Conservation (phyloP, 306 rosid genomes). For the Medicago truncatula region MtrunA17r5.0-ANR NC_053042.1:42926501-42927000, state of each 20-base stretch:
- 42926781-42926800: conserved; percentile 85
- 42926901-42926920: conserved; percentile 10
- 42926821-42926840: conserved; percentile 86
- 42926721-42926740: conserved; percentile 92
- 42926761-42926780: conserved; percentile 92
- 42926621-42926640: conserved; percentile 95
- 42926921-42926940: conserved; percentile 15
- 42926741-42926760: conserved; percentile 98
- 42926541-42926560: conserved; percentile 98
- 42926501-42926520: conserved; percentile 98
- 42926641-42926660: conserved; percentile 83
- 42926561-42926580: conserved; percentile 99
- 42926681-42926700: conserved; percentile 97
- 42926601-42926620: conserved; percentile 93
- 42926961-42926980: neutral
- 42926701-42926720: conserved; percentile 96
- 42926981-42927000: neutral
- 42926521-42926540: conserved; percentile 99
- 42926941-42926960: neutral
- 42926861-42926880: conserved; percentile 13
- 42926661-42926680: conserved; percentile 94
- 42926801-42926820: conserved; percentile 90
- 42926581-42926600: conserved; percentile 96
- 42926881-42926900: conserved; percentile 6
- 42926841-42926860: conserved; percentile 22